Conservation (phyloP, 2,329 filamentous ascomycete genomes). For the Stagonosporopsis tanaceti region DNA sequence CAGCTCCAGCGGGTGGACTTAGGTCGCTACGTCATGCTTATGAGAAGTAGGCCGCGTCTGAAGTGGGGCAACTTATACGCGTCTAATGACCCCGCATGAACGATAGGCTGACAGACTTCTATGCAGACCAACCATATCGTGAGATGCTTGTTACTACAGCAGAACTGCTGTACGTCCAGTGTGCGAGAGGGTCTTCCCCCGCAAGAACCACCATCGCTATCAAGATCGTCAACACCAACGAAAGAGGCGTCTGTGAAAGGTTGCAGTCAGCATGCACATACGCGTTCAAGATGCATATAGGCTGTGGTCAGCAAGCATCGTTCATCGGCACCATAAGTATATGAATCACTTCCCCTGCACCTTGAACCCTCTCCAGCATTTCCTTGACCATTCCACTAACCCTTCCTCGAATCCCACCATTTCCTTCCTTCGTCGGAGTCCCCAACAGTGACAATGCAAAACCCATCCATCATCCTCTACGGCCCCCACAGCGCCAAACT, state of each 20-base stretch:
- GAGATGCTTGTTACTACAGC: neutral
- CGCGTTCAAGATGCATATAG: neutral
- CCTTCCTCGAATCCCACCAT: no score
- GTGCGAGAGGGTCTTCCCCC: neutral
- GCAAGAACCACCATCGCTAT: neutral
- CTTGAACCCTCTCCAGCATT: neutral
- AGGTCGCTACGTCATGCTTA: neutral
- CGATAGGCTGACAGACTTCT: neutral
- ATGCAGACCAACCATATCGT: neutral
- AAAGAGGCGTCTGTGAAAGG: neutral
- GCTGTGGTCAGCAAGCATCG: neutral
- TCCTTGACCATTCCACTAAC: neutral
- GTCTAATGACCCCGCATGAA: constrained; percentile 24
- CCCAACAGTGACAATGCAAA: constrained; percentile 35
- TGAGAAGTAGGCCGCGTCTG: neutral
- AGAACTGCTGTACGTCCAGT: neutral
- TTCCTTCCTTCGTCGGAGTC: neutral
- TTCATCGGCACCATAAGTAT: neutral
- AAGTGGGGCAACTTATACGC: constrained; percentile 52
- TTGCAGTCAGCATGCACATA: neutral
- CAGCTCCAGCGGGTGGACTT: neutral
- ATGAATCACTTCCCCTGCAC: neutral
- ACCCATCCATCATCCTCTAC: constrained; percentile 55
- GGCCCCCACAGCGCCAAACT: constrained; percentile 49
- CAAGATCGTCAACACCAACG: neutral